These are phyloP conservation scores for Danielia reshetovae DNA, from an alignment of 805 yeast species.

Conservation along the genomic window DNA sequence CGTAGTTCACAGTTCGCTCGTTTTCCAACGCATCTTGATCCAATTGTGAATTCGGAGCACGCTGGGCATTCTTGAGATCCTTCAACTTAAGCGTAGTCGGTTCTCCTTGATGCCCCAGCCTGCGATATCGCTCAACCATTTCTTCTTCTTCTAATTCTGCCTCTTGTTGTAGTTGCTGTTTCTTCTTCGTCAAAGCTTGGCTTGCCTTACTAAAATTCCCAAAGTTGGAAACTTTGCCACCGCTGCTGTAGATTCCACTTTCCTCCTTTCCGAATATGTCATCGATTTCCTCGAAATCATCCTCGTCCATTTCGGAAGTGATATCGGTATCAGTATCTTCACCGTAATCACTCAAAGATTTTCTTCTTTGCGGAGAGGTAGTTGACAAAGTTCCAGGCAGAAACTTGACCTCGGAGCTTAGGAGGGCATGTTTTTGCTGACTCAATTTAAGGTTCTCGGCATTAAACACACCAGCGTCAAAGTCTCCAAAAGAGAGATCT, in stretches of 20 bases:
- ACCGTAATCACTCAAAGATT: constrained; percentile 33
- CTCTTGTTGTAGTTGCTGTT: constrained; percentile 22
- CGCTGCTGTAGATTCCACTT: constrained; percentile 28
- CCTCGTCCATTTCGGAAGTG: constrained; percentile 33
- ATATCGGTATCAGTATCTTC: constrained; percentile 38
- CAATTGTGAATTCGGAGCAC: constrained; percentile 5
- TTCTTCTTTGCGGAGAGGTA: constrained; percentile 17
- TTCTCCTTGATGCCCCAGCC: constrained; percentile 11
- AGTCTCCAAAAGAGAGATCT: constrained; percentile 9
- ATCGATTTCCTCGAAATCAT: constrained; percentile 36
- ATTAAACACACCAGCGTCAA: neutral
- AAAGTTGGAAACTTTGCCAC: constrained; percentile 11
- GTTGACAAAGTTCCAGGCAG: constrained; percentile 15
- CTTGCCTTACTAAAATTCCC: constrained; percentile 17
- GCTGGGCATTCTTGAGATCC: constrained; percentile 20
- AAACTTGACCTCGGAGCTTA: neutral
- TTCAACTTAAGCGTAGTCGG: constrained; percentile 27
- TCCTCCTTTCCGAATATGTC: constrained; percentile 36
- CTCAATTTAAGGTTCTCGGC: constrained; percentile 1
- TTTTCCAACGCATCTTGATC: constrained; percentile 24
- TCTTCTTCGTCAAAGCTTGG: constrained; percentile 21
- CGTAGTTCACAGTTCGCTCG: constrained; percentile 34
- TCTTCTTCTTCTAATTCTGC: constrained; percentile 36
- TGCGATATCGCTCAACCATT: constrained; percentile 16
- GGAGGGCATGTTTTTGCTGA: neutral